Percentiles rank a stretch among this genome's conserved stretches.
These are phyloP conservation scores for Cordyceps sp. DNA, from an alignment of 2,329 filamentous ascomycete species.

Conservation along the genomic window DNA sequence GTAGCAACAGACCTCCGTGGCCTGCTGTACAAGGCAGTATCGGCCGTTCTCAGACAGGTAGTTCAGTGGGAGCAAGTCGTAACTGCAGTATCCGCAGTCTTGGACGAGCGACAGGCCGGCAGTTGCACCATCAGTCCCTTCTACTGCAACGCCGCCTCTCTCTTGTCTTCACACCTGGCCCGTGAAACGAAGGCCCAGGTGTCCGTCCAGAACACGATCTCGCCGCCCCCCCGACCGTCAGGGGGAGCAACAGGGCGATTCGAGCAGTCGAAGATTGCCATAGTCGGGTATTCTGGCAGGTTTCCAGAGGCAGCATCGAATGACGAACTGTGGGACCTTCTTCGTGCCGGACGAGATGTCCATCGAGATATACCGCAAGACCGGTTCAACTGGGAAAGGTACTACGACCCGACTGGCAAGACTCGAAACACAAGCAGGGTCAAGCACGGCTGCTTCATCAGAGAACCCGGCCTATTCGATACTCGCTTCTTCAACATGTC, in stretches of 20 bases:
- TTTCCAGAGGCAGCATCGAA: constrained; percentile 18
- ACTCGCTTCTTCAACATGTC: constrained; percentile 63
- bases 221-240: neutral
- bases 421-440: constrained; percentile 50
- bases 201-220: neutral
- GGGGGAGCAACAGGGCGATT: neutral
- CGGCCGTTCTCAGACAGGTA: neutral
- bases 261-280: constrained; percentile 35
- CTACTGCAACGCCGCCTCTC: constrained; percentile 1
- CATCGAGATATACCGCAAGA: constrained; percentile 42
- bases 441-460: constrained; percentile 50
- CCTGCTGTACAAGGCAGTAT: neutral
- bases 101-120: neutral
- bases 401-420: constrained; percentile 49
- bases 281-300: constrained; percentile 44
- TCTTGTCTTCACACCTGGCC: neutral
- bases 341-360: constrained; percentile 49
- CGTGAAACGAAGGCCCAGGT: neutral
- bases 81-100: neutral
- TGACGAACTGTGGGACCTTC: constrained; percentile 40
- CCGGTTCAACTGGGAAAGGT: constrained; percentile 47
- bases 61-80: neutral
- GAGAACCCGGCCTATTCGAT: constrained; percentile 60
- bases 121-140: neutral
- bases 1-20: neutral